Percentiles rank a stretch among this genome's conserved stretches.
phyloP scores from a whole-genome alignment of 768 basidiomycete species.

The Gloeophyllum trabeum region DNA sequence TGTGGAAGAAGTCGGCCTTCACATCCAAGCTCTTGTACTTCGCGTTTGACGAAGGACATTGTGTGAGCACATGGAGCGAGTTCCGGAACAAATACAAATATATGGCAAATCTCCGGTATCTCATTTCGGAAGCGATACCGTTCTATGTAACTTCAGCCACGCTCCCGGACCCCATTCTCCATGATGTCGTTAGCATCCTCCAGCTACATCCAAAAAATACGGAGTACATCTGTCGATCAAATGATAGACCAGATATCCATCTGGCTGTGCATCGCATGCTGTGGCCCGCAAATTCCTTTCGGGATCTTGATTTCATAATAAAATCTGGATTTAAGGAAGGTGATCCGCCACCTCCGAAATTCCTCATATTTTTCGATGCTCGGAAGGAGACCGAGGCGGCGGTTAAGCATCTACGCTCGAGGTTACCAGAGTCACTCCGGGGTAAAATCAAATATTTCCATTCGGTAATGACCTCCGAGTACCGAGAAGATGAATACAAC shows the following conservation, averaged over 20 bases:
- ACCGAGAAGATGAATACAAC: neutral
- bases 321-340: neutral
- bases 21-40: conserved; percentile 7
- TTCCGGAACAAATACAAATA: conserved; percentile 11
- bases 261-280: conserved; percentile 1
- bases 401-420: neutral
- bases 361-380: neutral
- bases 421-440: neutral
- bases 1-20: conserved; percentile 8
- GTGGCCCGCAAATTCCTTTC: neutral
- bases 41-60: conserved; percentile 14
- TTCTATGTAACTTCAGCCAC: conserved; percentile 12
- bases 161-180: conserved; percentile 3
- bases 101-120: conserved; percentile 6
- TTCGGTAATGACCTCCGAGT: neutral
- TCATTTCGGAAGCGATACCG: conserved; percentile 6
- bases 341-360: neutral
- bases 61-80: conserved; percentile 10
- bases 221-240: conserved; percentile 3
- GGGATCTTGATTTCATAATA: conserved; percentile 6
- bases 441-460: neutral
- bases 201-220: conserved; percentile 1
- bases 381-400: neutral
- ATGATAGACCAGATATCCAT: conserved; percentile 7
- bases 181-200: conserved; percentile 5